Conservation (phyloP, 352 stramenopile genomes). For the Halophytophthora batemanensis region DNA sequence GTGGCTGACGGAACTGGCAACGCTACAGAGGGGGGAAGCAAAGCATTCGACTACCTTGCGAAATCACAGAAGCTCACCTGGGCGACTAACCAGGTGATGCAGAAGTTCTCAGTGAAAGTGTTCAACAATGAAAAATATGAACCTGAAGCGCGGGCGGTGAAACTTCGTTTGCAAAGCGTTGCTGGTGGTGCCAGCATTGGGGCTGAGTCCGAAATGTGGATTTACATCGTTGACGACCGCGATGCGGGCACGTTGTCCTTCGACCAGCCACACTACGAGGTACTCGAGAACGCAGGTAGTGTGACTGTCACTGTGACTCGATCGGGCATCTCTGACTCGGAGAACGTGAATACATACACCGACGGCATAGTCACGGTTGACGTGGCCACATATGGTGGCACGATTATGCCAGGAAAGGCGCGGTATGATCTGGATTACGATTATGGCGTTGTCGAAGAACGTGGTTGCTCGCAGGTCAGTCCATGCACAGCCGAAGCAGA, state of each 20-base stretch:
- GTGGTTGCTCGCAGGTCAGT: conserved; percentile 61
- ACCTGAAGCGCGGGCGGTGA: conserved; percentile 36
- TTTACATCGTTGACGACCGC: conserved; percentile 76
- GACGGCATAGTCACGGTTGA: conserved; percentile 53
- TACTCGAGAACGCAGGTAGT: conserved; percentile 46
- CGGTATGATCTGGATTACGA: conserved; percentile 55
- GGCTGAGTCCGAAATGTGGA: conserved; percentile 39
- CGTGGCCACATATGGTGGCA: conserved; percentile 53
- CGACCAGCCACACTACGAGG: conserved; percentile 45
- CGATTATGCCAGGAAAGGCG: conserved; percentile 41
- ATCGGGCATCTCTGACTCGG: conserved; percentile 41
- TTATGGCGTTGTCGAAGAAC: conserved; percentile 43
- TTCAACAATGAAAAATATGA: conserved; percentile 78
- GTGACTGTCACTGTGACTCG: conserved; percentile 48
- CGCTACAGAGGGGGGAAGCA: conserved; percentile 53
- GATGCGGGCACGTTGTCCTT: conserved; percentile 73
- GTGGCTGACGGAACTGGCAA: conserved; percentile 42
- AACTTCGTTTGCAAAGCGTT: conserved; percentile 46
- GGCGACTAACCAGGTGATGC: conserved; percentile 46
- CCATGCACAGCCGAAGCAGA: conserved; percentile 48
- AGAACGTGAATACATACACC: conserved; percentile 57
- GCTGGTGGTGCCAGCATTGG: conserved; percentile 56
- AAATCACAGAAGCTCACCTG: conserved; percentile 49
- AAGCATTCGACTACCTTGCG: conserved; percentile 63
- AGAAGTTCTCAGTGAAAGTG: conserved; percentile 58